Evolutionary conservation across 2,329 filamentous ascomycete species (phyloP), one percentile per base, ranked within the genome.

Genomic region (Zymoseptoria tritici): DNA sequence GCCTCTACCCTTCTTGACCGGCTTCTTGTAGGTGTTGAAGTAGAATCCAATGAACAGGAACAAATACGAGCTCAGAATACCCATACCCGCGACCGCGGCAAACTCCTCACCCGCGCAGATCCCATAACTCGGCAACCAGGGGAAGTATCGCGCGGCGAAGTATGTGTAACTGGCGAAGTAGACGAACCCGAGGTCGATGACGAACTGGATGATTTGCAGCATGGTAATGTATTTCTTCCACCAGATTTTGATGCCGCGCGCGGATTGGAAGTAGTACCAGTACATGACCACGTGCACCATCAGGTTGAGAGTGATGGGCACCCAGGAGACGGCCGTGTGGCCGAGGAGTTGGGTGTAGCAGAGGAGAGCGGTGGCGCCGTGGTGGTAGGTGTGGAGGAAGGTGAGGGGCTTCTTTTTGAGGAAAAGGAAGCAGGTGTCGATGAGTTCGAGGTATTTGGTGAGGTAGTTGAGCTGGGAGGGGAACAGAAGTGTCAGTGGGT

Each of bases 251-350:
- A 97, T 85, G 68, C 94, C 94, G 69, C 93, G 91, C 58, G 93
- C 92, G 73, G 90, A 93, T 83, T 97, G 93, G 87, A 97, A 97
- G 85, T 97, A 97, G 86, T 97, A 97, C 92, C 92, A 97, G 87
- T 97, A 97, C 93, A 97, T 97, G 74, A 97, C 89, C 60, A 97
- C 93, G 79, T 97, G 93, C 58, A 97, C 93, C 65, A 85, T 85
- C 73, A 97, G 80, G 83, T 97, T 97, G 70, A 97, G 85, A 57
- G 85, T 88, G 75, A 97, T 97, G 64, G 88, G 87, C 58, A 96
- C 90, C 93, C 93, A 97, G 62, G 92, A 96, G 59, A 97, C 93
- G 51, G 93, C 84, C 52, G 93, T 97, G 72, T 90, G 85, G 68
- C 93, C 93, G 72, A 96, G 88, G 67, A 97, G 85, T 81, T 97